A percentile compares a stretch with the other conserved stretches of the same genome.
Evolutionary conservation across 2,329 filamentous ascomycete species (phyloP).

Genomic region (Venturia carpophila): DNA sequence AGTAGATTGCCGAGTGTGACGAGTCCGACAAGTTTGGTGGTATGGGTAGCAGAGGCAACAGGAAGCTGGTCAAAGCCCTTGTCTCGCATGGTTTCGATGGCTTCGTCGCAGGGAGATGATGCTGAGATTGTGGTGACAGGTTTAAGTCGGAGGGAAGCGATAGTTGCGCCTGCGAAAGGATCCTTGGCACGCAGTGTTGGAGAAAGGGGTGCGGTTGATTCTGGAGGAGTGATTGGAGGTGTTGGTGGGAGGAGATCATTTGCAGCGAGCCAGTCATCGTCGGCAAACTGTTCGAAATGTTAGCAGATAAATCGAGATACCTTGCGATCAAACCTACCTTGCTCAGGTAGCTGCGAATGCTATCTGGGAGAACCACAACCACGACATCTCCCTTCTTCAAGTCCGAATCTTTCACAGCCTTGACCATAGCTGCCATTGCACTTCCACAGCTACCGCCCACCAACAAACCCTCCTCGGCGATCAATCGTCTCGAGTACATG

Average conservation of each 20-base stretch:
- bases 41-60: conserved; percentile 63
- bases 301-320: background rate
- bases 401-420: conserved; percentile 67
- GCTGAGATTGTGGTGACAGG: conserved; percentile 79
- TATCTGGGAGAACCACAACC: conserved; percentile 88
- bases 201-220: conserved; percentile 28
- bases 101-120: conserved; percentile 67
- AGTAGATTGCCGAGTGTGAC: conserved; percentile 93
- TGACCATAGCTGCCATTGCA: conserved; percentile 73
- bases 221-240: conserved; percentile 37
- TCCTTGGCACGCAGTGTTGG: conserved; percentile 45
- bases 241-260: conserved; percentile 76
- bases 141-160: conserved; percentile 78
- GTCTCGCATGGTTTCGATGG: conserved; percentile 96
- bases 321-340: conserved; percentile 47
- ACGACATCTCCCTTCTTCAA: conserved; percentile 78
- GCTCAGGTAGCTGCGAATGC: conserved; percentile 92
- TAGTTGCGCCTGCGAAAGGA: conserved; percentile 69
- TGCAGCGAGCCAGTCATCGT: conserved; percentile 97
- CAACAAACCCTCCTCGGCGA: conserved; percentile 87
- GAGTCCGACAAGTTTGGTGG: conserved; percentile 69
- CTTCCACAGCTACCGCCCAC: conserved; percentile 92
- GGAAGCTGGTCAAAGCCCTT: conserved; percentile 97
- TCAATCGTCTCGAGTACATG: conserved; percentile 77
- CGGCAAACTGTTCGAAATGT: conserved; percentile 59